Percentiles rank a stretch among this genome's conserved stretches.
phyloP scores from a whole-genome alignment of 495 filamentous ascomycete species.

The Rostrohypoxylon terebratum region DNA sequence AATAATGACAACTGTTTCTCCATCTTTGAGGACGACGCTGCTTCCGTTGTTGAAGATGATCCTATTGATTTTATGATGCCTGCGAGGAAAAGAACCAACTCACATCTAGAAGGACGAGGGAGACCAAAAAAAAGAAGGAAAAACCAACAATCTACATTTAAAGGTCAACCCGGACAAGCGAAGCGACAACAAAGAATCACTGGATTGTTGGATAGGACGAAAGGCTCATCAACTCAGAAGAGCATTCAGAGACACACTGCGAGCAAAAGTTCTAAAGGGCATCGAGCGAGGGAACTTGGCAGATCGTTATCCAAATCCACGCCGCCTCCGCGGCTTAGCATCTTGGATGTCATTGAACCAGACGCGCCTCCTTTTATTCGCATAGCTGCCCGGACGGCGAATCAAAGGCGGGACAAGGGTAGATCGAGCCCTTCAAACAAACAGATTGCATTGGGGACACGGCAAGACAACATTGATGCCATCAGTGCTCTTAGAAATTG shows the following conservation, averaged over 20 bases:
- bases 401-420: constrained; percentile 69
- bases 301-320: constrained; percentile 27
- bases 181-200: constrained; percentile 61
- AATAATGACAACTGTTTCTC: constrained; percentile 11
- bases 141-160: constrained; percentile 44
- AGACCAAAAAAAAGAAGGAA: constrained; percentile 47
- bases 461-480: constrained; percentile 79
- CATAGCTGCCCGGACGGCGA: constrained; percentile 79
- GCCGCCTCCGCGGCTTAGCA: constrained; percentile 63
- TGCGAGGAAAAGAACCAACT: constrained; percentile 50
- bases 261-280: constrained; percentile 5
- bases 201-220: constrained; percentile 52
- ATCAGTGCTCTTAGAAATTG: constrained; percentile 75
- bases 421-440: constrained; percentile 82
- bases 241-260: constrained; percentile 6
- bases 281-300: constrained; percentile 23
- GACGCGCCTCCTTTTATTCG: constrained; percentile 77
- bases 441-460: constrained; percentile 75
- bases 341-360: constrained; percentile 76
- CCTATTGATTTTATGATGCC: constrained; percentile 66
- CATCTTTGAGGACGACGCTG: constrained; percentile 52
- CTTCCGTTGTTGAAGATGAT: constrained; percentile 64
- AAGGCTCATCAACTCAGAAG: constrained; percentile 30
- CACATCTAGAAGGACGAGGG: constrained; percentile 28
- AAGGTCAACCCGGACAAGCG: constrained; percentile 41